A percentile compares a stretch with the other conserved stretches of the same genome.
phyloP scores from a whole-genome alignment of 1,139 yeast genomes.

The Yueomyces sp. region DNA sequence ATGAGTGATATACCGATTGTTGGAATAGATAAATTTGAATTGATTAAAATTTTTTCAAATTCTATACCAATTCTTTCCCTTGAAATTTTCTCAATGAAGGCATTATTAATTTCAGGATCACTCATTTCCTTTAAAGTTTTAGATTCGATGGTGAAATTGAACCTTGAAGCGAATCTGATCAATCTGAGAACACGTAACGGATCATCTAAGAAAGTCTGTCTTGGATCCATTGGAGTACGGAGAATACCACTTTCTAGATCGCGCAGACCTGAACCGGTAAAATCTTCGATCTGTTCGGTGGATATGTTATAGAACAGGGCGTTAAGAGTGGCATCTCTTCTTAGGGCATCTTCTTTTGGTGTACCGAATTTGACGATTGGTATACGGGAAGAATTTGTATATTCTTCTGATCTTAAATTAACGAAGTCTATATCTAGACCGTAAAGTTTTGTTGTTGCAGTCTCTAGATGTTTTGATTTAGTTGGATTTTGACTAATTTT shows the following conservation, averaged over 20 bases:
- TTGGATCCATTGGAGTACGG: constrained; percentile 79
- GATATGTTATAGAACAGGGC: constrained; percentile 80
- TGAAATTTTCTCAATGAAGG: constrained; percentile 64
- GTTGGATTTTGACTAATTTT: constrained; percentile 88
- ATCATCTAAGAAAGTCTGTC: constrained; percentile 80
- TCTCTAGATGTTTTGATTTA: constrained; percentile 88
- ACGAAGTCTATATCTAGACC: constrained; percentile 86
- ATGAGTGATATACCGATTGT: constrained; percentile 51
- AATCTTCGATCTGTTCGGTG: constrained; percentile 63
- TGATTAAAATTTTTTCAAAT: constrained; percentile 57
- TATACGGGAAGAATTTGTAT: constrained; percentile 69
- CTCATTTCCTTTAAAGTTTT: constrained; percentile 58
- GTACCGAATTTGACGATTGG: constrained; percentile 74
- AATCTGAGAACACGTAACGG: constrained; percentile 81
- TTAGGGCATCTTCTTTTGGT: constrained; percentile 77
- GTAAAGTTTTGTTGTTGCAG: constrained; percentile 80
- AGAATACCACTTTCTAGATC: constrained; percentile 62
- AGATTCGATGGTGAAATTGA: constrained; percentile 51
- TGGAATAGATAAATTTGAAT: constrained; percentile 35
- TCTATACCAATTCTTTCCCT: constrained; percentile 88
- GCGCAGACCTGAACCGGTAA: constrained; percentile 58
- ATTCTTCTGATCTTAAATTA: constrained; percentile 76
- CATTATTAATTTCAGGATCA: constrained; percentile 40
- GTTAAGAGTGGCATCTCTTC: constrained; percentile 90
- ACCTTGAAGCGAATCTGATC: constrained; percentile 74